Base-by-base conservation (phyloP, 495 filamentous ascomycete species). In the Podospora pseudoanserina region DNA sequence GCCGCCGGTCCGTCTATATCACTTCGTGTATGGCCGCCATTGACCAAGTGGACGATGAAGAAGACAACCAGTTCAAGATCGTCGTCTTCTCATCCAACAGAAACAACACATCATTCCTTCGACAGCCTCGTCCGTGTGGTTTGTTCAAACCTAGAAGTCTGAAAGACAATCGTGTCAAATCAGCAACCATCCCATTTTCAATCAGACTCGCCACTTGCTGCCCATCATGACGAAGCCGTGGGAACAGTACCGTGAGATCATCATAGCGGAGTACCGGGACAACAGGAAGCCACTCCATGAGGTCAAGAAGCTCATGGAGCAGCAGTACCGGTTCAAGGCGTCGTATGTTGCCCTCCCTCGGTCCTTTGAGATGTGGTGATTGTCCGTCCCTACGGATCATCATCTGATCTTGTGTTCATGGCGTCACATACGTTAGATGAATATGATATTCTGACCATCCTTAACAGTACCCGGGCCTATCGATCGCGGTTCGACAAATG, bases 191-290 rank as follows among this genome's bases (percentile, higher is more conserved):
- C 39, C 39, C 39, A 5, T 5, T 49, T 5, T 49, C 39, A 49
- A 49, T 16, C 39, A 49, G 5, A 49, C 39, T 16, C 39, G 39
- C 39, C 39, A 49, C 5, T 49, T 49, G 13, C 55, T 58, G 55
- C n/a, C 32, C 59, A 77, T 57, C 63, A 84, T 84, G 81, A 83
- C 81, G 34, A 83, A 83, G 70, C 63, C 67, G 60, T 84, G 80
- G 80, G 76, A 80, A 11, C 59, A 71, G 27, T 72, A 81, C 70
- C 72, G 78, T 63, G 72, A 73, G 23, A 71, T 69, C 5, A 82
- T 84, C 67, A 72, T 78, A 56, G 60, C 64, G 3, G 72, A 79
- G 55, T 84, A 84, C 68, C 75, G 75, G 65, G 68, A 74, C n/a
- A 70, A 81, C n/a, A 78, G 80, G 39, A 72, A 66, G 65, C 79